Conservation (phyloP, 2,329 filamentous ascomycete genomes). For the Paracorniculantispora psalliotae region DNA sequence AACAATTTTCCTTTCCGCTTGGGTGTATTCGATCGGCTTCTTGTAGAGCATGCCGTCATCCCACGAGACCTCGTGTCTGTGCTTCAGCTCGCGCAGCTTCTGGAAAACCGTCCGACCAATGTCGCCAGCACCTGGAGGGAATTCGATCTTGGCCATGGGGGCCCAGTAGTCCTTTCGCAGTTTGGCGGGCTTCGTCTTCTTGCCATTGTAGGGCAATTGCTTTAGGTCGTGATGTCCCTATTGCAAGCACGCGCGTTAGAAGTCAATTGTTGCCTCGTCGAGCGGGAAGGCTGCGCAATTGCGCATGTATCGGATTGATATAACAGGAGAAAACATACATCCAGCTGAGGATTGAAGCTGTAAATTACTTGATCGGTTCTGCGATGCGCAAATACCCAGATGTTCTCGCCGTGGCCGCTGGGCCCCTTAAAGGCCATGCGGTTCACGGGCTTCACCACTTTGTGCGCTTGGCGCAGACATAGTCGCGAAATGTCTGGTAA, state of each 20-base stretch:
- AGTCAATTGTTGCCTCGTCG: neutral
- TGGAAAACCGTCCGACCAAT: constrained; percentile 57
- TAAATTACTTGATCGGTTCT: constrained; percentile 48
- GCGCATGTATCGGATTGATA: neutral
- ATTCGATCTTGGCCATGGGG: constrained; percentile 55
- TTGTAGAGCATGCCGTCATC: constrained; percentile 42
- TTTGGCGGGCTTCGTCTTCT: constrained; percentile 58
- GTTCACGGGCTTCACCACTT: neutral
- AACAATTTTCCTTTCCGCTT: constrained; percentile 30
- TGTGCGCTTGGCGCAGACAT: constrained; percentile 12
- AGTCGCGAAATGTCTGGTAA: constrained; percentile 12
- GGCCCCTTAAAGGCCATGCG: constrained; percentile 24
- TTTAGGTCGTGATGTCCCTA: constrained; percentile 42
- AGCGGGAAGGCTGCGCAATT: neutral
- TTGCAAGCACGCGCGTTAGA: neutral
- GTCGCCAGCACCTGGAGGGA: constrained; percentile 45
- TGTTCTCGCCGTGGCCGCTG: constrained; percentile 49
- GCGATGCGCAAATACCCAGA: constrained; percentile 52
- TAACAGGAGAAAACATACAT: constrained; percentile 30
- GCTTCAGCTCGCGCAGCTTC: constrained; percentile 60
- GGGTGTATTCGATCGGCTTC: constrained; percentile 28
- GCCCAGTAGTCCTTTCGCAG: constrained; percentile 65
- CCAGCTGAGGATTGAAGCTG: constrained; percentile 40
- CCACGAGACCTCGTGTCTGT: constrained; percentile 60
- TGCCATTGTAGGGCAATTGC: constrained; percentile 62